A percentile compares a stretch with the other conserved stretches of the same genome.
Conservation (phyloP, 1,284 basidiomycete genomes). For the Phenoliferia sp. region DNA sequence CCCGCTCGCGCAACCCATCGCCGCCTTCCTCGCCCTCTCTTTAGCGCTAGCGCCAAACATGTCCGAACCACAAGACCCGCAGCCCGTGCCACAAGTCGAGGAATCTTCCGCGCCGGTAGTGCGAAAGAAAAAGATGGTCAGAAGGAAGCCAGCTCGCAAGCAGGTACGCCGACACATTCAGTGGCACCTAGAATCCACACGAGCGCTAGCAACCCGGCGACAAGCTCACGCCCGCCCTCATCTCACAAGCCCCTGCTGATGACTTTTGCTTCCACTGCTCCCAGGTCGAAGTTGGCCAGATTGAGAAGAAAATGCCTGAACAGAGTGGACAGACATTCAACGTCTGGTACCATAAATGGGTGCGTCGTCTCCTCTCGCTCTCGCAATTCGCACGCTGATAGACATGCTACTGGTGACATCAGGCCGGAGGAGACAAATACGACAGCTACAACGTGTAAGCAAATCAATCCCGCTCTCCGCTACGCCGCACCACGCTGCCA, state of each 20-base stretch:
- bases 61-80: background rate
- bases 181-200: too few species aligned
- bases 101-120: background rate
- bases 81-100: background rate
- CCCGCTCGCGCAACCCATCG: background rate
- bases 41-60: background rate
- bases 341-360: slow-evolving; percentile 99
- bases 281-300: slow-evolving; percentile 84
- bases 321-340: slow-evolving; percentile 74
- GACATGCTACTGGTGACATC: background rate
- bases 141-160: slow-evolving; percentile 38
- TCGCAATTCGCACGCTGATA: background rate
- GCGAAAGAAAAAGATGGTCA: slow-evolving; percentile 35
- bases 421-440: slow-evolving; percentile 75
- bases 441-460: slow-evolving; percentile 71
- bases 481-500: background rate
- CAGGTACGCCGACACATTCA: slow-evolving; percentile 33
- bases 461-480: too few species aligned
- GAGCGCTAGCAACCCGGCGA: background rate
- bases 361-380: slow-evolving; percentile 42
- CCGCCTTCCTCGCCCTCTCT: background rate
- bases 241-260: background rate
- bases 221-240: background rate
- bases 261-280: too few species aligned
- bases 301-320: slow-evolving; percentile 77